Conservation (phyloP, 2,329 filamentous ascomycete species). For the Nothophaeocryptopus gaeumannii region DNA sequence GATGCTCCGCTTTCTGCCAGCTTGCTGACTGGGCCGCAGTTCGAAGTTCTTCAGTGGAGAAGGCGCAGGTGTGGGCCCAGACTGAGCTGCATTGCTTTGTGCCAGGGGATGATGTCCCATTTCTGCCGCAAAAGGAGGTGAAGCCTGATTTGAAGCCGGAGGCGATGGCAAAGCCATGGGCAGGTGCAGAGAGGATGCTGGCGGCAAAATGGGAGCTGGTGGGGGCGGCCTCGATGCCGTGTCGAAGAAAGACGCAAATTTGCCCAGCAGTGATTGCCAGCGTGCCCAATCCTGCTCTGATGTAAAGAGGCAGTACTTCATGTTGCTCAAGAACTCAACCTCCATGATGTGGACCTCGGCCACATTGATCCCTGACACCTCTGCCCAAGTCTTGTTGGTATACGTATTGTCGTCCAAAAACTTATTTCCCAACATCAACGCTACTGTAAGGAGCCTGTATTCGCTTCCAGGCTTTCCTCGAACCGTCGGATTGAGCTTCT, state of each 20-base stretch:
- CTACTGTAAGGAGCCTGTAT: constrained; percentile 86
- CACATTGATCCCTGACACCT: constrained; percentile 91
- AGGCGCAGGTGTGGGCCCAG: constrained; percentile 42
- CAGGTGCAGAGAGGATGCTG: constrained; percentile 50
- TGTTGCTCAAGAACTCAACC: constrained; percentile 98
- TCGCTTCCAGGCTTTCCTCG: constrained; percentile 92
- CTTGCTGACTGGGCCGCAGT: constrained; percentile 34
- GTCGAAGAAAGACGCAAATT: constrained; percentile 81
- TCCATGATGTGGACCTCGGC: constrained; percentile 98
- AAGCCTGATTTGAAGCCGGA: constrained; percentile 50
- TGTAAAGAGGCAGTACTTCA: constrained; percentile 88
- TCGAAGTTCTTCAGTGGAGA: constrained; percentile 39
- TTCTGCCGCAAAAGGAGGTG: constrained; percentile 45
- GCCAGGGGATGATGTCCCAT: constrained; percentile 39
- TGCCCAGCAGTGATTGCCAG: constrained; percentile 80
- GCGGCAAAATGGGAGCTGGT: constrained; percentile 42
- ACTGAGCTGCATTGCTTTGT: constrained; percentile 34
- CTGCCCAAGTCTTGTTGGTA: constrained; percentile 99
- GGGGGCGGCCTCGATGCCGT: constrained; percentile 52
- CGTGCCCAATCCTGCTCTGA: constrained; percentile 81
- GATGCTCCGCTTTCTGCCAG: constrained; percentile 56
- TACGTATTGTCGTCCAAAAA: constrained; percentile 99
- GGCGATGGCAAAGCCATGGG: constrained; percentile 51
- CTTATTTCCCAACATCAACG: constrained; percentile 97
- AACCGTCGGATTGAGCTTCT: constrained; percentile 83